Evolutionary conservation across 768 basidiomycete species (phyloP), one percentile per base, ranked within the genome.

Genomic region (Tricholoma hemisulphureum): DNA sequence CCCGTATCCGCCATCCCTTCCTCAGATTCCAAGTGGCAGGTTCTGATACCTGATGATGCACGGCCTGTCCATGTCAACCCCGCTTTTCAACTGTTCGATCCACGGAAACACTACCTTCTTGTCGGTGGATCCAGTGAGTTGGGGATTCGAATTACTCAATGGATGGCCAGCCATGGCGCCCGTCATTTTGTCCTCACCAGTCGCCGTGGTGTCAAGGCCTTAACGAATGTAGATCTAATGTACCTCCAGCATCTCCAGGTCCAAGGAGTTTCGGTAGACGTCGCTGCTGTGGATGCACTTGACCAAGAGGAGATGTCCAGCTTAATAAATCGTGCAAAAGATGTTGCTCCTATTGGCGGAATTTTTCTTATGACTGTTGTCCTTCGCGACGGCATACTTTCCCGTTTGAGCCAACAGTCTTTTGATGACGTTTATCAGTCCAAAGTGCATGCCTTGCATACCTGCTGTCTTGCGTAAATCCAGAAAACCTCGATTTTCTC

Each of bases 101-200:
- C 57, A 29, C 31, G 57, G n/a, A 58, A 58, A 52, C 37, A 13
- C 14, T 58, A 58, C 45, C 51, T 58, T 58, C 57, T 58, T 39
- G 26, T 58, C 34, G 57, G 57, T 20, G 57, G 57, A 10, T 53
- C 57, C 18, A 58, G 57, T 29, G 57, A 58, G 39, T 28, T 58
- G n/a, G 57, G 57, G 9, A 39, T 58, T 39, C 57, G 57, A 10
- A 51, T 58, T 29, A 23, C 57, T 18, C 20, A 21, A n/a, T 58
- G 57, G 57, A 58, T 58, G 57, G 57, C 51, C 14, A 52, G 26
- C 20, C 57, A 35, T 41, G 57, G 57, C 24, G 57, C 57, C 41
- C 50, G 49, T 29, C 50, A 41, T 14, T 20, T 58, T 23, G 31
- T 58, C 21, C 43, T 58, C 9, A 51, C 49, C 14, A 51, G 49